Evolutionary conservation across 176 grass and related monocot species (phyloP).

Genomic region (Eleusine coracana): DNA sequence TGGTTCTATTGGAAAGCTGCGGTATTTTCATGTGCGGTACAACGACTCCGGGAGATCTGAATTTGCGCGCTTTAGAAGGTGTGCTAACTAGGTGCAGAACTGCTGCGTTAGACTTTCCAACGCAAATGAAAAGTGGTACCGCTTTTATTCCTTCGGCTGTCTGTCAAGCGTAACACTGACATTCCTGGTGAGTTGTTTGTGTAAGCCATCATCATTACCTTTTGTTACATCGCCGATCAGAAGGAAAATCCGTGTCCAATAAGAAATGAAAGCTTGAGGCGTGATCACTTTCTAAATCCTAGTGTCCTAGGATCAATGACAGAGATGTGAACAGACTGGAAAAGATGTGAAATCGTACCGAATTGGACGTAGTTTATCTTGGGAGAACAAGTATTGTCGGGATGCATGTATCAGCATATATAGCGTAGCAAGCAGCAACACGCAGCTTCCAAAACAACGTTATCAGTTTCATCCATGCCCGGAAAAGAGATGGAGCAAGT

Average conservation of each 20-base stretch:
- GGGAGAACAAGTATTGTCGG: not conserved
- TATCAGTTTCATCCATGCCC: not conserved
- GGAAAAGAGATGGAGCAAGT: not conserved
- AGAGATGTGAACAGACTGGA: not conserved
- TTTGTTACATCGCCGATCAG: conserved; percentile 8
- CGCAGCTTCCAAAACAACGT: conserved; percentile 6
- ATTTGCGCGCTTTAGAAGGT: not conserved
- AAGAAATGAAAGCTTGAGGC: not conserved
- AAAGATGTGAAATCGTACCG: not conserved
- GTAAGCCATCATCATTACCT: not conserved
- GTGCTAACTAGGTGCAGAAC: not conserved
- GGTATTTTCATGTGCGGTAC: too few species aligned
- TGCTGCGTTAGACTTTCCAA: not conserved
- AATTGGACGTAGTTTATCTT: not conserved
- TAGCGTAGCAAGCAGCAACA: conserved; percentile 22
- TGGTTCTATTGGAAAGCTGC: too few species aligned
- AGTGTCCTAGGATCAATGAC: not conserved
- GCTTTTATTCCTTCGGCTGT: conserved; percentile 1
- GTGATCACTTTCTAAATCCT: not conserved
- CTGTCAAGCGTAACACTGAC: not conserved
- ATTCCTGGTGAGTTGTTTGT: not conserved
- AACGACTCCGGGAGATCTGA: not conserved
- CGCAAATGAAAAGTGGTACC: not conserved
- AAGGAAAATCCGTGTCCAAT: not conserved
- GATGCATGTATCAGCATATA: not conserved